Evolutionary conservation across 345 rosid species (phyloP).

Genomic region (Eucalyptus pauciflora): DNA sequence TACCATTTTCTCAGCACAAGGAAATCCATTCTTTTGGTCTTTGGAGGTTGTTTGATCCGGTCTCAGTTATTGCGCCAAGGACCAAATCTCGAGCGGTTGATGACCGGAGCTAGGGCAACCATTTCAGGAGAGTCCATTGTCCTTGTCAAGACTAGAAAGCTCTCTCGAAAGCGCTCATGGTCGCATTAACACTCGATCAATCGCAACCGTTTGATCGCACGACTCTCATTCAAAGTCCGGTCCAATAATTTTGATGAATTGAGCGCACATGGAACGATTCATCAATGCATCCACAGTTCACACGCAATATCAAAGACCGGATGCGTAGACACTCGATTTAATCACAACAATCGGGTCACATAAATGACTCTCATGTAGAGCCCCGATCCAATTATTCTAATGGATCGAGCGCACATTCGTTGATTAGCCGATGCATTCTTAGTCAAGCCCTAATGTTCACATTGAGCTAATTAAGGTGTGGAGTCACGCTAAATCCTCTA

Average conservation of each 20-base stretch:
- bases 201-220: neutral
- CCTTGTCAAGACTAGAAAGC: neutral
- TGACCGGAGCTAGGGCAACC: neutral
- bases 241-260: neutral
- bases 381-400: neutral
- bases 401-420: neutral
- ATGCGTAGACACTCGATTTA: neutral
- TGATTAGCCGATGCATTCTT: neutral
- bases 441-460: rapidly evolving
- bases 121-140: neutral
- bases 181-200: neutral
- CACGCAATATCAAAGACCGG: neutral
- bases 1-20: neutral
- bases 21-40: neutral
- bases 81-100: neutral
- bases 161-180: neutral
- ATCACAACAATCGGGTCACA: neutral
- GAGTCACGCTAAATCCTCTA: neutral
- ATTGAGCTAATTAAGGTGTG: neutral
- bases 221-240: neutral
- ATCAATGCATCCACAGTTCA: neutral
- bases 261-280: neutral
- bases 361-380: neutral
- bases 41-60: neutral
- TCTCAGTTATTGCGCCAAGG: neutral